Evolutionary conservation across 2,329 filamentous ascomycete genomes (phyloP), one percentile per base, ranked within the genome.

Genomic region (Colletotrichum australisinense): DNA sequence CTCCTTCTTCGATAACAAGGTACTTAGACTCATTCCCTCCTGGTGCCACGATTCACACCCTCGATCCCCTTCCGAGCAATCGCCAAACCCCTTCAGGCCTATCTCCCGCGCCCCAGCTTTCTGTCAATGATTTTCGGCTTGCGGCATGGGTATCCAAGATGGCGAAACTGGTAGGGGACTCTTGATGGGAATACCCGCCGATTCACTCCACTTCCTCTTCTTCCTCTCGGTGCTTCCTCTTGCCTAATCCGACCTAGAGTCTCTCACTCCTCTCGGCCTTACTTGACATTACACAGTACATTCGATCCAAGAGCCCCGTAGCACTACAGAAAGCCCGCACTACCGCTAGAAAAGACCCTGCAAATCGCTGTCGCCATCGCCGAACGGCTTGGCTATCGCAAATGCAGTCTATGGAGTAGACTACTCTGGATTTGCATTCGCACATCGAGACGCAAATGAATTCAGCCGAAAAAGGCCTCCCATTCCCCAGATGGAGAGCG

Each of bases 141-240:
- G 32, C n/a, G 38, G 35, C 57, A 59, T n/a, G 52, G 69, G 52
- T 60, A 35, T 26, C 30, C 52, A 38, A 22, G 56, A 73, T 73
- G 55, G 67, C 60, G 35, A 69, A 67, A 69, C 38, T 42, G 32
- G 11, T 49, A 52, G 42, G 55, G 52, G 52, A 55, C 16, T 46
- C 22, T n/a, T 35, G 28, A 71, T 67, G 68, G 68, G 68, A 71
- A 32, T 56, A 67, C 63, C 68, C 63, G 68, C 32, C 63, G 56
- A 57, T 57, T 30, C 30, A 63, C 59, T 22, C 56, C 68, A 55
- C 30, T 42, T 38, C 35, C 35, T 19, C 22, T 26, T 35, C 7
- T 42, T 24, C 59, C 28, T 11, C 66, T 63, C 53, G 42, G 70
- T 69, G 53, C 55, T 73, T 55, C 60, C 60, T 70, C 70, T 70